Conservation (phyloP, 768 basidiomycete genomes). For the Cystofilobasidium macerans region DNA sequence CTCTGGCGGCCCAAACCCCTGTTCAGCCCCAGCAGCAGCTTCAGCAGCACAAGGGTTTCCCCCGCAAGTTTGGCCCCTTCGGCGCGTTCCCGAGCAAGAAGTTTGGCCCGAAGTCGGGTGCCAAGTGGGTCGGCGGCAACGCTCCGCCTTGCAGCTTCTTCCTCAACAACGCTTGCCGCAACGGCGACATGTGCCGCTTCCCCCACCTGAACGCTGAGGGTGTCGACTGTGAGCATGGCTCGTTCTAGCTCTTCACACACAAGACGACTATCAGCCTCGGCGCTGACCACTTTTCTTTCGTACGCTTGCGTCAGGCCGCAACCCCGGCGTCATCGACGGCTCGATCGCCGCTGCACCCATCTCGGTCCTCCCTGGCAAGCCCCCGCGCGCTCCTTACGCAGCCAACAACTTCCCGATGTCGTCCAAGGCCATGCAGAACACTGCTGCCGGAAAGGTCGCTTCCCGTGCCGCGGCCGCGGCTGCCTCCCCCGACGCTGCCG, state of each 20-base stretch:
- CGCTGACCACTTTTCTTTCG: not conserved
- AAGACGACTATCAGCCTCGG: not conserved
- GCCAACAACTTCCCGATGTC: constrained; percentile 4
- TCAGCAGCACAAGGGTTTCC: not conserved
- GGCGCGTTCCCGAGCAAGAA: constrained; percentile 19
- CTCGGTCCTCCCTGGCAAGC: constrained; percentile 15
- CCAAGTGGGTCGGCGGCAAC: constrained; percentile 21
- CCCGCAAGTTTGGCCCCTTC: constrained; percentile 12
- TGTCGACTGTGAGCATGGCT: constrained; percentile 34
- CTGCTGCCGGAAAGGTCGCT: constrained; percentile 4
- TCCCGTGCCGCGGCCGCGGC: not conserved
- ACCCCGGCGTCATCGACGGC: constrained; percentile 38
- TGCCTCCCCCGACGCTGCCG: not conserved
- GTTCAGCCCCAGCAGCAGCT: constrained; percentile 25
- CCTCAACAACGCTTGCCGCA: constrained; percentile 16
- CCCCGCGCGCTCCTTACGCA: constrained; percentile 6
- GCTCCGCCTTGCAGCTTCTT: constrained; percentile 23
- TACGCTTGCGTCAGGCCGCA: constrained; percentile 30
- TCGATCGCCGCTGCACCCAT: constrained; percentile 34
- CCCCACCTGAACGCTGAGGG: constrained; percentile 38
- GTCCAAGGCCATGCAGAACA: constrained; percentile 7
- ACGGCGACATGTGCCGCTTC: constrained; percentile 38
- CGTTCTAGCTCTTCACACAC: not conserved
- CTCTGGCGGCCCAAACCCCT: constrained; percentile 27
- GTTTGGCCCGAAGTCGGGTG: constrained; percentile 3